Evolutionary conservation across 106 monocot genomes (phyloP), one percentile per base, ranked within the genome.

Genomic region (Dendrobium chrysotoxum): DNA sequence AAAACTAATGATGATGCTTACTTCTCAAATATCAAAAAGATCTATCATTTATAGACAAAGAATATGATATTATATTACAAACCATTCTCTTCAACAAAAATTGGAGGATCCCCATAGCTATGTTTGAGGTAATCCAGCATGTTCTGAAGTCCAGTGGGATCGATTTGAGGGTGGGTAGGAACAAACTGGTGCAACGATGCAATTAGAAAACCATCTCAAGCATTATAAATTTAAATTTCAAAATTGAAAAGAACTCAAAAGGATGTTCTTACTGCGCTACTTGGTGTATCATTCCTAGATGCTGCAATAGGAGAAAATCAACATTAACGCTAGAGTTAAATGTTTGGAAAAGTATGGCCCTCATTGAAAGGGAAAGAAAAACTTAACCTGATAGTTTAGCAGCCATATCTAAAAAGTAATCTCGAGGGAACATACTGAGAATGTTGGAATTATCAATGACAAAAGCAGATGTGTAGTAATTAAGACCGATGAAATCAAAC

Each of bases 11-110:
- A 25, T 64, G 64, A 25, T 64, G n/a, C 64, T 6, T 23, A 64
- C 64, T 64, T 7, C 64, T 23, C 28, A 28, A 30, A 70, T 35
- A 70, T 35, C 26, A 30, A 70, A 13, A 15, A 70, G 31, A 30
- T 70, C 16, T 35, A 70, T 23, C 64, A 5, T 64, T 31, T 10
- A 31, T 31, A 23, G 4, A 67, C 28, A 28, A 28, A 23, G 4
- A 67, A 67, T 67, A 10, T 11, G 11, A 70, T 70, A 70, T 15
- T 31, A 74, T 41, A 74, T 40, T 6, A 76, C 86, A 47, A 47
- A 89, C 94, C 95, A 89, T 90, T 92, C 81, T 95, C 95, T 74
- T 95, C 84, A 21, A 95, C 39, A 46, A 85, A 95, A 71, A 90
- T 83, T 13, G 87, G 90, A 78, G 82, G 85, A 45, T 89, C 84